Conservation (phyloP, 1,139 yeast species). For the Yamadazyma epiphylla region DNA sequence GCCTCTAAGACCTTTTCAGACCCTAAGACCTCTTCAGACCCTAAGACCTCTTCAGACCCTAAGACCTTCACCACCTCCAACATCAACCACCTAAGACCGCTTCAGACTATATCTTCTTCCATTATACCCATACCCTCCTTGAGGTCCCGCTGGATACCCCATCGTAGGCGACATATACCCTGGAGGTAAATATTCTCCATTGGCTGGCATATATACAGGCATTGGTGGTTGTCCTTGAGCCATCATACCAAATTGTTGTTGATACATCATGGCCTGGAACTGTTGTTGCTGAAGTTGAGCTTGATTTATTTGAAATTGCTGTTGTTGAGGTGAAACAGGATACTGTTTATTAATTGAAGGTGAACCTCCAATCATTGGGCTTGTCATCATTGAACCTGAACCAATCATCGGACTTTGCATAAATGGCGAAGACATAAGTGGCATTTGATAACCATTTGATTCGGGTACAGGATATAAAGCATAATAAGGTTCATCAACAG, state of each 20-base stretch:
- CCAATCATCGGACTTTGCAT: slow-evolving; percentile 20
- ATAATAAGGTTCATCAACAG: slow-evolving; percentile 52
- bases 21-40: no score
- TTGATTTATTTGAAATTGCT: slow-evolving; percentile 20
- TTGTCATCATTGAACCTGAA: slow-evolving; percentile 22
- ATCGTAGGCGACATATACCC: slow-evolving; percentile 2
- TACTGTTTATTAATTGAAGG: slow-evolving; percentile 16
- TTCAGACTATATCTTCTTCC: slow-evolving; percentile 2
- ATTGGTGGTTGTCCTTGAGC: slow-evolving; percentile 36
- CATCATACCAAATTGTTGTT: slow-evolving; percentile 23
- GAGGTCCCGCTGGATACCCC: slow-evolving; percentile 1
- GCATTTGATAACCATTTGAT: slow-evolving; percentile 12
- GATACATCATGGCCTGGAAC: slow-evolving; percentile 36
- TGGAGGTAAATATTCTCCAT: slow-evolving; percentile 16
- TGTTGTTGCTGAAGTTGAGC: slow-evolving; percentile 32
- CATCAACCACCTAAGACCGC: no score
- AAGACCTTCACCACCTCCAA: no score
- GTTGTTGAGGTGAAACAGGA: slow-evolving; percentile 21
- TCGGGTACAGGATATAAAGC: slow-evolving; percentile 36
- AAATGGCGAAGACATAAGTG: slow-evolving; percentile 25
- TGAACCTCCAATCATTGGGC: slow-evolving; percentile 13
- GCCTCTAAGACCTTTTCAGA: no score
- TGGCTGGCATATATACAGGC: slow-evolving; percentile 27
- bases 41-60: no score
- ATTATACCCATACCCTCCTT: background rate